These are phyloP conservation scores for Hydrangea macrophylla DNA, from an alignment of 148 eudicot species.

Conservation along the genomic window DNA sequence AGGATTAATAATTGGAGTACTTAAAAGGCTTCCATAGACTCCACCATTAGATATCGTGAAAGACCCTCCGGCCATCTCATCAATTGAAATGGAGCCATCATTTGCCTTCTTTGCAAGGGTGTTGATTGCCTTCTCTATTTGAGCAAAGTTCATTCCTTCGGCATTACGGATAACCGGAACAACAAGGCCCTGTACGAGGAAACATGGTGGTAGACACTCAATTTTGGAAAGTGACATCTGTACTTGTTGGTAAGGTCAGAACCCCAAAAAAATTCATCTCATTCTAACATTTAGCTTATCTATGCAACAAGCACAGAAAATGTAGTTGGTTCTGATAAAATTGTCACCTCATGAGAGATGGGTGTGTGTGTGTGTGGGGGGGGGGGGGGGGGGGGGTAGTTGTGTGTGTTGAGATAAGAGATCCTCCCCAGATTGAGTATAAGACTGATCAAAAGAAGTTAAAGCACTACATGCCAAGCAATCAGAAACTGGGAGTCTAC, in stretches of 20 bases:
- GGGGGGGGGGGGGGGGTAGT: too few relatives aligned
- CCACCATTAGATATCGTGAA: constrained; percentile 61
- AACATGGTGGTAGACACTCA: background rate
- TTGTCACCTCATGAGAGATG: too few relatives aligned
- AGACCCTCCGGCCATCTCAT: constrained; percentile 60
- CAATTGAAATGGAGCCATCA: constrained; percentile 51
- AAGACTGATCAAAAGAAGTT: background rate
- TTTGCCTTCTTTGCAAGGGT: constrained; percentile 52
- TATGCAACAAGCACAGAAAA: background rate
- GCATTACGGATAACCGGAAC: constrained; percentile 54
- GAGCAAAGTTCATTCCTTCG: constrained; percentile 49
- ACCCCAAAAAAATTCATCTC: too few relatives aligned
- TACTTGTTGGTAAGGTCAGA: too few relatives aligned
- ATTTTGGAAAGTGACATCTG: too few relatives aligned
- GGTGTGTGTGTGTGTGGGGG: too few relatives aligned
- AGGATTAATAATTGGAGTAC: constrained; percentile 61
- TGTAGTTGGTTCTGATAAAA: background rate
- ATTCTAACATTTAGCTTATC: too few relatives aligned
- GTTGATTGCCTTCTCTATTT: constrained; percentile 53
- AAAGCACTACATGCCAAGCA: background rate
- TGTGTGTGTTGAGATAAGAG: too few relatives aligned
- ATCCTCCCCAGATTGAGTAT: background rate
- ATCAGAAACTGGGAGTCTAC: too few relatives aligned
- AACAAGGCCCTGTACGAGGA: constrained; percentile 44
- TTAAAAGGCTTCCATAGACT: constrained; percentile 58